phyloP scores from a whole-genome alignment of 2,329 filamentous ascomycete genomes.

The Aaosphaeria arxii region DNA sequence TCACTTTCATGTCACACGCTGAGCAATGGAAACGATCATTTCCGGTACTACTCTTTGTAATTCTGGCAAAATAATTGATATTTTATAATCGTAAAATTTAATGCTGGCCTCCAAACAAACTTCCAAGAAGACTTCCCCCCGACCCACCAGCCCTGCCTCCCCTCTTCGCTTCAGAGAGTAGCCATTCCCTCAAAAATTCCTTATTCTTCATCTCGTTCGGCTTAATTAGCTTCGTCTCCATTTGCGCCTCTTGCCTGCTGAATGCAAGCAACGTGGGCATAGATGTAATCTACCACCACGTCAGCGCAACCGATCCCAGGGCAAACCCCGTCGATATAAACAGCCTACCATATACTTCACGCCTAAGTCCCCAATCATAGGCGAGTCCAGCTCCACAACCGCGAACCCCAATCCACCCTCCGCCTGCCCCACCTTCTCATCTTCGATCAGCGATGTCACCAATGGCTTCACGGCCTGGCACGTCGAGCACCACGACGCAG shows the following conservation, averaged over 20 bases:
- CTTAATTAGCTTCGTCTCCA: constrained; percentile 43
- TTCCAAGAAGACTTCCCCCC: constrained; percentile 41
- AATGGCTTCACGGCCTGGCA: constrained; percentile 45
- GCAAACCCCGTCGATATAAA: background rate
- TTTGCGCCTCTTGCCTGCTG: constrained; percentile 48
- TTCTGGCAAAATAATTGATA: no score
- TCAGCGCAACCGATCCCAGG: background rate
- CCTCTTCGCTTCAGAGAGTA: constrained; percentile 46
- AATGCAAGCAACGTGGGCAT: constrained; percentile 52
- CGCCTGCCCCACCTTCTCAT: constrained; percentile 43
- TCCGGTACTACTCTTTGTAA: no score
- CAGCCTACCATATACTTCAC: constrained; percentile 38
- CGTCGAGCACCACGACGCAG: constrained; percentile 46
- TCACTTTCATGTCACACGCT: no score
- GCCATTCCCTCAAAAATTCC: constrained; percentile 45
- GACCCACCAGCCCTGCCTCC: constrained; percentile 43
- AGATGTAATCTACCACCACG: constrained; percentile 36
- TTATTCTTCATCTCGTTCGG: constrained; percentile 46
- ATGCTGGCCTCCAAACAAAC: constrained; percentile 27
- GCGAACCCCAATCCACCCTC: constrained; percentile 47
- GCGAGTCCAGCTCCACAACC: constrained; percentile 49
- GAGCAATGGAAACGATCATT: no score
- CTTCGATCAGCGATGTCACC: constrained; percentile 41
- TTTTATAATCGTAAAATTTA: no score
- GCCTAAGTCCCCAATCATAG: constrained; percentile 41